phyloP scores from a whole-genome alignment of 768 basidiomycete species.

The Kwoniella pini region DNA sequence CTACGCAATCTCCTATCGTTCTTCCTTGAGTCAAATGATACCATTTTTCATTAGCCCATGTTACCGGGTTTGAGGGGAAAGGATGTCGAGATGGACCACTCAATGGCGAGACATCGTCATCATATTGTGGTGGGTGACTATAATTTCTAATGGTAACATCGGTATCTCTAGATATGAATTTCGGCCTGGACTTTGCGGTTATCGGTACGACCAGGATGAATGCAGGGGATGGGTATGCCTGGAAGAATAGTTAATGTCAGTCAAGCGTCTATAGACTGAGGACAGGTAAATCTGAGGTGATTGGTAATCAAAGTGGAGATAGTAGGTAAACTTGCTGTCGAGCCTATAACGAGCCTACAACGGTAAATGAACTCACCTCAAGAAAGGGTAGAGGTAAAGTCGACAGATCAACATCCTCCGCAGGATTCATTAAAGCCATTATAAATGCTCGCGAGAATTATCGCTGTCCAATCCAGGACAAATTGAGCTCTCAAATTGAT shows the following conservation, averaged over 20 bases:
- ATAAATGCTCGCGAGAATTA: too few relatives aligned
- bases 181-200: slow-evolving; percentile 17
- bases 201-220: slow-evolving; percentile 37
- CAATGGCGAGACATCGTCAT: slow-evolving; percentile 38
- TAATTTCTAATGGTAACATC: slow-evolving; percentile 36
- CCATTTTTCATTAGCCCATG: slow-evolving; percentile 46
- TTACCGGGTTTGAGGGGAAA: slow-evolving; percentile 13
- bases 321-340: too few relatives aligned
- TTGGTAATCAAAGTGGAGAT: too few relatives aligned
- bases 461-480: too few relatives aligned
- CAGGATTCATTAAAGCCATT: background rate
- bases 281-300: too few relatives aligned
- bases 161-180: slow-evolving; percentile 37
- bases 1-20: slow-evolving; percentile 31
- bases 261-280: background rate
- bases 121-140: background rate
- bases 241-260: background rate
- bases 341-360: too few relatives aligned
- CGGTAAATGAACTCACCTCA: slow-evolving; percentile 30
- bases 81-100: slow-evolving; percentile 20
- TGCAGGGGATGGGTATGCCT: slow-evolving; percentile 47
- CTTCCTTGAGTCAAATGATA: slow-evolving; percentile 33
- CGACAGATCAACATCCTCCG: slow-evolving; percentile 25
- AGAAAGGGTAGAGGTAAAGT: slow-evolving; percentile 37
- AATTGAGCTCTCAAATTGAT: too few relatives aligned